phyloP scores from a whole-genome alignment of 2,329 filamentous ascomycete genomes.

The Colletotrichum sojae region DNA sequence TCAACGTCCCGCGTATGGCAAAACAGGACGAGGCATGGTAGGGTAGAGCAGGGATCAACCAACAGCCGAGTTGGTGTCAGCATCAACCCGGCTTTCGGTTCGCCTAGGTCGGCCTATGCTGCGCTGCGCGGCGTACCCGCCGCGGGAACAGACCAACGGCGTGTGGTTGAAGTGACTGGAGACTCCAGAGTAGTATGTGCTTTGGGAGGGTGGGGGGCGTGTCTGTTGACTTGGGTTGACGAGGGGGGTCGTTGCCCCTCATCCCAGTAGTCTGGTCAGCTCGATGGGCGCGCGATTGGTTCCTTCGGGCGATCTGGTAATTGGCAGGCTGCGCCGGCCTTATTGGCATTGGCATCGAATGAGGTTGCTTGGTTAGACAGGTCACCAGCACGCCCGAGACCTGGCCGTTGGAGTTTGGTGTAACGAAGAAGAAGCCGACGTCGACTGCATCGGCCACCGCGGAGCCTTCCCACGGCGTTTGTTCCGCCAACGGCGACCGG shows the following conservation, averaged over 20 bases:
- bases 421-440: conserved; percentile 13
- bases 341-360: not conserved
- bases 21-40: not conserved
- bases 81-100: conserved; percentile 25
- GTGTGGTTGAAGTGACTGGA: conserved; percentile 11
- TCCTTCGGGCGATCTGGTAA: conserved; percentile 2
- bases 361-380: not conserved
- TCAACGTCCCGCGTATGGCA: not conserved
- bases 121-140: not conserved
- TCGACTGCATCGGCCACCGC: conserved; percentile 14
- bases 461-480: conserved; percentile 4
- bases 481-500: not conserved
- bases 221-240: not conserved
- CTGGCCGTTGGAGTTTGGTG: conserved; percentile 18
- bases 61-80: conserved; percentile 29
- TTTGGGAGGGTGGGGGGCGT: not conserved
- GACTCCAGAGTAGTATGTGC: not conserved
- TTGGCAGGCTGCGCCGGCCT: conserved; percentile 18
- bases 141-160: not conserved
- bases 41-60: not conserved
- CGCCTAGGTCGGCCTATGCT: not conserved
- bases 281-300: conserved; percentile 21
- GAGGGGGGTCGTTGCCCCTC: conserved; percentile 19
- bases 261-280: conserved; percentile 28
- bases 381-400: conserved; percentile 23